Conservation (phyloP, 2,329 filamentous ascomycete species). For the Aspergillus sojae region DNA sequence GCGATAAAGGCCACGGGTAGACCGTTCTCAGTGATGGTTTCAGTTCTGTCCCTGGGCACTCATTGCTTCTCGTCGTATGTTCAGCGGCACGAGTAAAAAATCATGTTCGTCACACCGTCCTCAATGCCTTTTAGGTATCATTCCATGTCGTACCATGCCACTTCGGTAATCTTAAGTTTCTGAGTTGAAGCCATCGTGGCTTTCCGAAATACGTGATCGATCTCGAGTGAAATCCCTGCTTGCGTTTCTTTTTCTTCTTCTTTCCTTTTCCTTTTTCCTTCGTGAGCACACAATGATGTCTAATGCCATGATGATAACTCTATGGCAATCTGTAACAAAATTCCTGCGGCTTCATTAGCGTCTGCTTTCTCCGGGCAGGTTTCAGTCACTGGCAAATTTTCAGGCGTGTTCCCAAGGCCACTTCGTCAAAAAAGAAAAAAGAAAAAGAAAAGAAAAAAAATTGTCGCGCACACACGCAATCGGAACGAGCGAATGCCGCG, state of each 20-base stretch:
- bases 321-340: slow-evolving; percentile 12
- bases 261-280: slow-evolving; percentile 16
- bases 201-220: slow-evolving; percentile 5
- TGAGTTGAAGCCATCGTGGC: slow-evolving; percentile 15
- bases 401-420: not conserved
- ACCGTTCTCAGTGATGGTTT: slow-evolving; percentile 8
- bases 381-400: slow-evolving; percentile 4
- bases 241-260: slow-evolving; percentile 9
- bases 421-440: slow-evolving; percentile 10
- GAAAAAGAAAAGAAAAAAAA: not conserved
- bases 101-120: slow-evolving; percentile 24
- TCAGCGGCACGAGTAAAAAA: slow-evolving; percentile 2
- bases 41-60: slow-evolving; percentile 6
- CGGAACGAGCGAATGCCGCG: not conserved
- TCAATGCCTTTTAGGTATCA: slow-evolving; percentile 13
- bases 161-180: slow-evolving; percentile 20
- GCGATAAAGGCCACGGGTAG: slow-evolving; percentile 17
- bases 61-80: slow-evolving; percentile 8
- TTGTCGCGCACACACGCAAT: not conserved
- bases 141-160: slow-evolving; percentile 18
- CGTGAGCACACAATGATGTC: slow-evolving; percentile 38
- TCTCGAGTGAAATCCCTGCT: slow-evolving; percentile 1
- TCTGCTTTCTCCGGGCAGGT: slow-evolving; percentile 6
- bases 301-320: slow-evolving; percentile 25
- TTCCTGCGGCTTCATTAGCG: slow-evolving; percentile 25